Evolutionary conservation across 345 rosid species (phyloP).

Genomic region (Aethionema arabicum): DNA sequence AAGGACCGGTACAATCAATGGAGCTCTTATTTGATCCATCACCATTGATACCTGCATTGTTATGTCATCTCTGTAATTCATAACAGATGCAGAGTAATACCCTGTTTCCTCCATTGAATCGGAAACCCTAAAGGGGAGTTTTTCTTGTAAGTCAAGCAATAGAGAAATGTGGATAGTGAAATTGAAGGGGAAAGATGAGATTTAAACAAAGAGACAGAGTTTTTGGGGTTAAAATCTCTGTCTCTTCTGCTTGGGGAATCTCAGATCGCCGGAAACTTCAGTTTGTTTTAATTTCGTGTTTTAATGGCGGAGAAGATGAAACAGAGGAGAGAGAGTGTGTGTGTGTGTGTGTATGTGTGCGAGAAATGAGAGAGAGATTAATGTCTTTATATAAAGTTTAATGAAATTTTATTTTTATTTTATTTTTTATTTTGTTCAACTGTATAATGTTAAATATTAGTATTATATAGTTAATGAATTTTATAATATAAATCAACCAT

Average conservation of each 20-base stretch:
- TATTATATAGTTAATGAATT: not conserved
- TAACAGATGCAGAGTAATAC: constrained; percentile 48
- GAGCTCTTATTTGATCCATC: constrained; percentile 74
- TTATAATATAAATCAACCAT: constrained; percentile 21
- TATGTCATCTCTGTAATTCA: constrained; percentile 54
- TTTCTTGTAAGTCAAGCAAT: constrained; percentile 32
- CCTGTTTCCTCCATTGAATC: constrained; percentile 43
- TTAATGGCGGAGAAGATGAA: constrained; percentile 38
- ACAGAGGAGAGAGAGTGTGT: constrained; percentile 27
- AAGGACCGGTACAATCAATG: constrained; percentile 76
- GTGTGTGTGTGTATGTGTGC: constrained; percentile 14
- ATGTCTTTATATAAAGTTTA: constrained; percentile 41
- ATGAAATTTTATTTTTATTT: constrained; percentile 9
- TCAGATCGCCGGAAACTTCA: constrained; percentile 23
- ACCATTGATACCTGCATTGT: constrained; percentile 49
- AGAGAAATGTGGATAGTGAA: constrained; percentile 9
- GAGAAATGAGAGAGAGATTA: constrained; percentile 25
- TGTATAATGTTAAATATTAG: not conserved
- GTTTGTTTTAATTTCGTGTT: constrained; percentile 13
- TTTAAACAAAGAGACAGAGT: constrained; percentile 37
- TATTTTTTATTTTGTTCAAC: not conserved
- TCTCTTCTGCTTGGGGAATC: constrained; percentile 28
- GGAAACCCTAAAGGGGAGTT: constrained; percentile 12
- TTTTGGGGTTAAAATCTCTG: constrained; percentile 31
- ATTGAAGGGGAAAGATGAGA: not conserved